A percentile compares a stretch with the other conserved stretches of the same genome.
These are phyloP conservation scores for Wickerhamiella qilinensis DNA, from an alignment of 805 yeast species.

Conservation along the genomic window DNA sequence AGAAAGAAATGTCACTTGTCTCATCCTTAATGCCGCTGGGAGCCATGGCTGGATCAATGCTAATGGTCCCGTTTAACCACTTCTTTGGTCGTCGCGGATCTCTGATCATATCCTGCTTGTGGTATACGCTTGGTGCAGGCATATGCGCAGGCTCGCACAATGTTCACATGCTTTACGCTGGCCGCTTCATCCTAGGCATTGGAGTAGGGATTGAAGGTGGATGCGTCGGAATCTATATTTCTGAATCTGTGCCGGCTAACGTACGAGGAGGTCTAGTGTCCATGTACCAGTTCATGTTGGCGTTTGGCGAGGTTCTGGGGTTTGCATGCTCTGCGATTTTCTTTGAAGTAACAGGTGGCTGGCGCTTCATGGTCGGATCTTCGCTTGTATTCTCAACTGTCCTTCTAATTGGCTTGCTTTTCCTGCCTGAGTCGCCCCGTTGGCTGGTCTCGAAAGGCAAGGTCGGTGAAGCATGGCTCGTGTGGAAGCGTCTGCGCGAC, in stretches of 20 bases:
- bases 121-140: conserved; percentile 46
- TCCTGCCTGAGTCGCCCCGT: conserved; percentile 49
- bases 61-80: conserved; percentile 43
- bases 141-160: conserved; percentile 36
- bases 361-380: conserved; percentile 54
- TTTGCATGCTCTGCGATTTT: conserved; percentile 49
- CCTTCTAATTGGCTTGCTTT: conserved; percentile 34
- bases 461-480: conserved; percentile 31
- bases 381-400: conserved; percentile 41
- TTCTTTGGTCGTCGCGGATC: conserved; percentile 39
- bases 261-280: conserved; percentile 47
- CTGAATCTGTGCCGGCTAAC: conserved; percentile 43
- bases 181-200: conserved; percentile 43
- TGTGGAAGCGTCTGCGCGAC: conserved; percentile 41
- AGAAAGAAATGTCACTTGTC: conserved; percentile 34
- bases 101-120: conserved; percentile 38
- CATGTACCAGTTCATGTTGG: conserved; percentile 46
- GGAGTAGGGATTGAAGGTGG: conserved; percentile 58
- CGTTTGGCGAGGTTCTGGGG: conserved; percentile 51
- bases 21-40: conserved; percentile 54
- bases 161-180: conserved; percentile 37
- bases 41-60: conserved; percentile 45
- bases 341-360: conserved; percentile 37
- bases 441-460: conserved; percentile 36
- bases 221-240: conserved; percentile 43